Evolutionary conservation across 306 rosid genomes (phyloP).

Genomic region (Inga leiocalycina): DNA sequence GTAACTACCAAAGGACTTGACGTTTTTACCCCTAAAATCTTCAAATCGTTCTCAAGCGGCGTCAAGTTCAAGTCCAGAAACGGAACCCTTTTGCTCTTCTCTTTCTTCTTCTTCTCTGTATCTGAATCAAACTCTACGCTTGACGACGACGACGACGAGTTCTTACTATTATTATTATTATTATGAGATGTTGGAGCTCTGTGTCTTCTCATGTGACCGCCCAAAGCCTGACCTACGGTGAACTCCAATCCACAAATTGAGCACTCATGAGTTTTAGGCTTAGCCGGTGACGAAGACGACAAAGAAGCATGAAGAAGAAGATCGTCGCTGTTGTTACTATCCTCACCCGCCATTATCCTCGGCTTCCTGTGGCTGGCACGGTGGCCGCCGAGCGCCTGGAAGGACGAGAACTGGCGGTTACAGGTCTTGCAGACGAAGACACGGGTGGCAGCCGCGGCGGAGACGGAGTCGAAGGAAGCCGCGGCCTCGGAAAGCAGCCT

Average conservation of each 20-base stretch:
- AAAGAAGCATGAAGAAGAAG: conserved; percentile 33
- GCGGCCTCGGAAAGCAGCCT: conserved; percentile 70
- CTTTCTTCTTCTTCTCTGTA: conserved; percentile 42
- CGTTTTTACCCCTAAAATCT: conserved; percentile 63
- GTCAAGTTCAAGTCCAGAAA: conserved; percentile 88
- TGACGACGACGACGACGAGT: not conserved
- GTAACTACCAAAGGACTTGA: conserved; percentile 48
- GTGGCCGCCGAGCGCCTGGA: conserved; percentile 97
- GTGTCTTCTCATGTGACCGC: conserved; percentile 98
- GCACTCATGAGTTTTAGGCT: conserved; percentile 91
- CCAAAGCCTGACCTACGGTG: conserved; percentile 91
- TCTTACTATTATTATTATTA: not conserved
- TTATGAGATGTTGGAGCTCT: conserved; percentile 37
- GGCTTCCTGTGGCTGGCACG: conserved; percentile 97
- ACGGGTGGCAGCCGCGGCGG: conserved; percentile 31
- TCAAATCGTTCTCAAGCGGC: conserved; percentile 83
- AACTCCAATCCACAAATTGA: conserved; percentile 85
- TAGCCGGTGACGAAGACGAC: conserved; percentile 31
- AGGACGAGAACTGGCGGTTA: conserved; percentile 78
- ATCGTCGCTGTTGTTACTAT: conserved; percentile 32
- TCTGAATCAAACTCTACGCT: conserved; percentile 17
- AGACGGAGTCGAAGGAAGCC: not conserved
- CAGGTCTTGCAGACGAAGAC: conserved; percentile 97
- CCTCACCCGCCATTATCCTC: conserved; percentile 36
- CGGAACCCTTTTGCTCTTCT: conserved; percentile 52